Evolutionary conservation across 2,329 filamentous ascomycete species (phyloP).

Genomic region (Arthrobotrys conoides): DNA sequence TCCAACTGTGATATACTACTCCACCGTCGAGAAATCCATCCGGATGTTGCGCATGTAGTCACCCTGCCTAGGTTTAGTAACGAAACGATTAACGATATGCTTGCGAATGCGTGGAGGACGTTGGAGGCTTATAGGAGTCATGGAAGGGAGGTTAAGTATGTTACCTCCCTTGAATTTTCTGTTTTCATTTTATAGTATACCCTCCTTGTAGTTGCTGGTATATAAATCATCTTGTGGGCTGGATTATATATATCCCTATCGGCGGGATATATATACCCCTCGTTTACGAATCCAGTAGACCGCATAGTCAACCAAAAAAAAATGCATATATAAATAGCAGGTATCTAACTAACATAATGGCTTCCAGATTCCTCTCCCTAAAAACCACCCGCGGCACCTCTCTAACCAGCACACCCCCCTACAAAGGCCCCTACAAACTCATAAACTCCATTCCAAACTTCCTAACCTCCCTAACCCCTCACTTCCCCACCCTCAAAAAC

Average conservation of each 20-base stretch:
- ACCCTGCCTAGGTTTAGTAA: background rate
- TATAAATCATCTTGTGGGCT: no score
- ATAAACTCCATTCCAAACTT: background rate
- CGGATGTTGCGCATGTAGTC: background rate
- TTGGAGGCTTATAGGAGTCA: slow-evolving; percentile 9
- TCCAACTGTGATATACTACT: slow-evolving; percentile 16
- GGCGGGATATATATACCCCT: no score
- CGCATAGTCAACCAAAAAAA: no score
- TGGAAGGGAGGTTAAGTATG: slow-evolving; percentile 13
- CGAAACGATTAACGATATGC: background rate
- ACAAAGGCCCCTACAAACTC: background rate
- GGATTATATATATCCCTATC: no score
- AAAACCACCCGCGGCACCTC: slow-evolving; percentile 9
- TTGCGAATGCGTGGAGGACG: slow-evolving; percentile 8
- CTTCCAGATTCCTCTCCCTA: slow-evolving; percentile 14
- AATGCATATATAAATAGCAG: no score
- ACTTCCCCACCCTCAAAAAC: background rate
- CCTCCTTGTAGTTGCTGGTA: background rate
- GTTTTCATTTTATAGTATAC: no score
- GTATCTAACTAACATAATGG: no score
- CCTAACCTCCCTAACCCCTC: background rate
- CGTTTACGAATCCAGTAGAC: no score
- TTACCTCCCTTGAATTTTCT: no score
- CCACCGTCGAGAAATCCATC: background rate
- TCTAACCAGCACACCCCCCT: background rate